A percentile compares a stretch with the other conserved stretches of the same genome.
These are phyloP conservation scores for Aspergillus brasiliensis DNA, from an alignment of 2,329 filamentous ascomycete genomes.

Conservation along the genomic window DNA sequence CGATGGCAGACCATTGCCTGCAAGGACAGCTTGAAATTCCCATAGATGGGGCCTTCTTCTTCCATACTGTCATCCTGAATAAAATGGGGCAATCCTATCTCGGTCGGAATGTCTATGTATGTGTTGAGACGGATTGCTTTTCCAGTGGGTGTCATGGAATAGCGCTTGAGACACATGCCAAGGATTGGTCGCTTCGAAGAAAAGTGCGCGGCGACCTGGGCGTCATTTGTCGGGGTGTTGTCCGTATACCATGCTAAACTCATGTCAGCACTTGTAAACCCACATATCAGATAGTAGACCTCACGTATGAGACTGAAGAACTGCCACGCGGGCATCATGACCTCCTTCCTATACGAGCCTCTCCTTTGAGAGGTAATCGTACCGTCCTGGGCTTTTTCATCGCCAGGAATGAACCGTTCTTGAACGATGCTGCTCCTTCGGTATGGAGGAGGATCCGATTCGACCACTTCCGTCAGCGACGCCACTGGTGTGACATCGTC, in stretches of 20 bases:
- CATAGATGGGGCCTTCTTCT: slow-evolving; percentile 68
- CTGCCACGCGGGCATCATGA: slow-evolving; percentile 95
- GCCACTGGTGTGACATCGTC: slow-evolving; percentile 28
- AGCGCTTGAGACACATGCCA: slow-evolving; percentile 90
- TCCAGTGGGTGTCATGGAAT: slow-evolving; percentile 72
- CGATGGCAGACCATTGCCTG: slow-evolving; percentile 93
- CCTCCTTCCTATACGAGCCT: slow-evolving; percentile 67
- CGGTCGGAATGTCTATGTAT: slow-evolving; percentile 86
- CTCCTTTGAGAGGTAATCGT: slow-evolving; percentile 35
- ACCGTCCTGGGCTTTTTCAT: slow-evolving; percentile 40
- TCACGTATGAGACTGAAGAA: slow-evolving; percentile 91
- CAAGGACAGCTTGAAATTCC: slow-evolving; percentile 90
- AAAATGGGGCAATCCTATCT: slow-evolving; percentile 82
- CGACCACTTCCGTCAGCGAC: slow-evolving; percentile 29
- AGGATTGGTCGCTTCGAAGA: slow-evolving; percentile 79
- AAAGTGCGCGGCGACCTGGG: slow-evolving; percentile 87
- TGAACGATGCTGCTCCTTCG: slow-evolving; percentile 48
- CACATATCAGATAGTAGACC: slow-evolving; percentile 36
- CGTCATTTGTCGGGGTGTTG: slow-evolving; percentile 65
- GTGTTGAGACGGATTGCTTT: slow-evolving; percentile 73
- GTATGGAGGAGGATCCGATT: slow-evolving; percentile 26
- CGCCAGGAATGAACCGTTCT: slow-evolving; percentile 48
- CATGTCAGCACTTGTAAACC: slow-evolving; percentile 33
- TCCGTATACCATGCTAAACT: slow-evolving; percentile 79
- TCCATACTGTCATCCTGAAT: slow-evolving; percentile 76